Conservation (phyloP, 2,329 filamentous ascomycete genomes). For the Ophiostoma populinum region DNA sequence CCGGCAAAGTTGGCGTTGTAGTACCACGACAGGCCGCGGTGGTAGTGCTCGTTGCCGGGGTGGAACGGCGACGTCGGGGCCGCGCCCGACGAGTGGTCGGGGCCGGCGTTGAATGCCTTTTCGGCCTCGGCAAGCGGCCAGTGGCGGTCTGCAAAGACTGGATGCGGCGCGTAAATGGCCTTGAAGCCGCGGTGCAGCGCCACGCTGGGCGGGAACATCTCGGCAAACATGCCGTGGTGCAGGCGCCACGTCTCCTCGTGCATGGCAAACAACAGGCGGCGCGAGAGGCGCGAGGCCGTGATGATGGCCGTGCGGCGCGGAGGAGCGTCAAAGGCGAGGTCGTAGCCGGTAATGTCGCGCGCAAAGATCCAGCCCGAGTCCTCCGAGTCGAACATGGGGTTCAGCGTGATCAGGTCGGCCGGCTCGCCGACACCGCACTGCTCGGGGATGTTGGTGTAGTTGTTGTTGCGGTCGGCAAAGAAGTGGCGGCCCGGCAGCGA, state of each 20-base stretch:
- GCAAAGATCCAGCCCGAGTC: slow-evolving; percentile 57
- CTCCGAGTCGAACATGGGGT: slow-evolving; percentile 41
- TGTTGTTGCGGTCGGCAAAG: slow-evolving; percentile 10
- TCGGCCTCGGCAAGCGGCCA: slow-evolving; percentile 57
- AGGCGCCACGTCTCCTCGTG: slow-evolving; percentile 53
- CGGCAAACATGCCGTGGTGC: slow-evolving; percentile 57
- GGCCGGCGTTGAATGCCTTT: slow-evolving; percentile 60
- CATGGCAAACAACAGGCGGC: slow-evolving; percentile 51
- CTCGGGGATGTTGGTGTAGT: slow-evolving; percentile 14
- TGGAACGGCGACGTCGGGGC: slow-evolving; percentile 45
- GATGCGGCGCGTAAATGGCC: slow-evolving; percentile 65
- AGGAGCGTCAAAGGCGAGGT: slow-evolving; percentile 31
- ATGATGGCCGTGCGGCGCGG: slow-evolving; percentile 56
- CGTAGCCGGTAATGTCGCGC: slow-evolving; percentile 54
- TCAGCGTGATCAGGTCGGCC: slow-evolving; percentile 2
- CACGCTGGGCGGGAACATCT: slow-evolving; percentile 60
- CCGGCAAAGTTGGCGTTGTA: slow-evolving; percentile 65
- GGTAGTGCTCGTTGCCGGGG: slow-evolving; percentile 59
- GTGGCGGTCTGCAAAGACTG: slow-evolving; percentile 59
- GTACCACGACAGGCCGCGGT: slow-evolving; percentile 70
- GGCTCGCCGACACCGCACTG: slow-evolving; percentile 49
- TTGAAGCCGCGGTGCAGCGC: slow-evolving; percentile 64
- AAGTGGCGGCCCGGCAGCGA: slow-evolving; percentile 5
- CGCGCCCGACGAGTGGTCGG: slow-evolving; percentile 46
- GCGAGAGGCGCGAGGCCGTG: slow-evolving; percentile 50